Evolutionary conservation across 2,329 filamentous ascomycete species (phyloP), one percentile per base, ranked within the genome.

Genomic region (Ophiostoma perfectum): DNA sequence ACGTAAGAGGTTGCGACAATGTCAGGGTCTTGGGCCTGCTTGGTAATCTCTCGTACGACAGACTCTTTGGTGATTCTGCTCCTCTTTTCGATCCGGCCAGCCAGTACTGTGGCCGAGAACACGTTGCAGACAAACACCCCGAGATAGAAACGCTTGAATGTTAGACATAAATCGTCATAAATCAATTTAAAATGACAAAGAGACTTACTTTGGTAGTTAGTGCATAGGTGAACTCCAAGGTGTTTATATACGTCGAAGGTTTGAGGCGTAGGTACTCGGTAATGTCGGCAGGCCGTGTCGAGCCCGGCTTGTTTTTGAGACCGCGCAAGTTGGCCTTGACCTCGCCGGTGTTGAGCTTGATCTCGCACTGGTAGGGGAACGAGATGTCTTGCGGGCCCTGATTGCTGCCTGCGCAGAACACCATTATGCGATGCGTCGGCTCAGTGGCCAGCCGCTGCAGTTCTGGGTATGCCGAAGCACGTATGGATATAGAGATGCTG

Each of bases 281-380:
- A 71, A 99, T 90, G 78, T 99, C 95, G 64, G 92, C 93, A 7
- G 95, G 95, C 74, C 92, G 88, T 55, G 95, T 99, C 62, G 95
- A 96, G 36, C 95, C 95, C 6, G 94, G 92, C 77, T 95, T 96
- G 77, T 97, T 97, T 79, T 99, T 99, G 71, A 99, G 79, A 4
- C 95, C 95, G 73, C 95, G 90, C 73, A 96, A 84, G 76, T 98
- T 99, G n/a, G 90, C 90, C 78, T 94, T 95, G 73, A 97, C 85
- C 69, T 97, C 92, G 45, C 90, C 90, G 9, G 88, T 85, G 74
- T 99, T 99, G 68, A 97, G 87, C 76, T 93, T 94, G 69, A 99
- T 84, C 76, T 99, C 95, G 44, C 95, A 90, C 78, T 97, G 93
- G 73, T 94, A 88, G 1, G 95, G 95, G 72, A 99, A 99, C 0